A percentile compares a stretch with the other conserved stretches of the same genome.
phyloP scores from a whole-genome alignment of 2,329 filamentous ascomycete species.

The Claviceps maximensis region DNA sequence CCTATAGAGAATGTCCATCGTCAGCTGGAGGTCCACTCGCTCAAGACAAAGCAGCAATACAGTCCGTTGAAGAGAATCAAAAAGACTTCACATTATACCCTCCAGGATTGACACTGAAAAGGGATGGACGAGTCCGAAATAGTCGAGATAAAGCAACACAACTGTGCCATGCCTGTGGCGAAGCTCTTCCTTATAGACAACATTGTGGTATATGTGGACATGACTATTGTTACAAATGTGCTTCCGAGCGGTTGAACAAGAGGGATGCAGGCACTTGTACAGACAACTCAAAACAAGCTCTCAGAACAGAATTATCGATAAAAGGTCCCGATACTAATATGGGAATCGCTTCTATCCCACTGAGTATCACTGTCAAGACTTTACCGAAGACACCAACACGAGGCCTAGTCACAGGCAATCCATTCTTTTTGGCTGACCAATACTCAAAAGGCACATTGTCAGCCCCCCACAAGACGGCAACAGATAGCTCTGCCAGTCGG shows the following conservation, averaged over 20 bases:
- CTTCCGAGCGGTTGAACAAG: slow-evolving; percentile 18
- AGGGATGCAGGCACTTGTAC: not conserved
- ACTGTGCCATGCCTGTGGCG: slow-evolving; percentile 38
- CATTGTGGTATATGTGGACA: slow-evolving; percentile 38
- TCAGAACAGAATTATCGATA: not conserved
- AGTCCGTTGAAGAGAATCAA: slow-evolving; percentile 22
- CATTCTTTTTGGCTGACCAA: slow-evolving; percentile 20
- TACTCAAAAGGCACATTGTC: slow-evolving; percentile 9
- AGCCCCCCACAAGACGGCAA: slow-evolving; percentile 12
- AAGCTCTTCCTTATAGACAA: slow-evolving; percentile 22
- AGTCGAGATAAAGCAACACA: slow-evolving; percentile 16
- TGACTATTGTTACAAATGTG: slow-evolving; percentile 34
- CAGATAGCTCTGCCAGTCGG: slow-evolving; percentile 10
- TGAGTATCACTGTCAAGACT: not conserved
- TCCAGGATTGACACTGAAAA: slow-evolving; percentile 30
- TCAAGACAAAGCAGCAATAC: slow-evolving; percentile 12
- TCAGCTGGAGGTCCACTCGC: not conserved
- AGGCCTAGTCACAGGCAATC: slow-evolving; percentile 16
- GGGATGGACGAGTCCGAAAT: slow-evolving; percentile 13
- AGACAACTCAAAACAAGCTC: not conserved
- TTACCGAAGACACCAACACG: slow-evolving; percentile 1
- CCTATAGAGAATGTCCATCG: not conserved
- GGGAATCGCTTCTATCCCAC: too few species aligned
- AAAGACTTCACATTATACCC: slow-evolving; percentile 21
- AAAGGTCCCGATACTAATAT: not conserved